Evolutionary conservation across 805 yeast species (phyloP).

Genomic region (Sugiyamaella qingdaonensis): DNA sequence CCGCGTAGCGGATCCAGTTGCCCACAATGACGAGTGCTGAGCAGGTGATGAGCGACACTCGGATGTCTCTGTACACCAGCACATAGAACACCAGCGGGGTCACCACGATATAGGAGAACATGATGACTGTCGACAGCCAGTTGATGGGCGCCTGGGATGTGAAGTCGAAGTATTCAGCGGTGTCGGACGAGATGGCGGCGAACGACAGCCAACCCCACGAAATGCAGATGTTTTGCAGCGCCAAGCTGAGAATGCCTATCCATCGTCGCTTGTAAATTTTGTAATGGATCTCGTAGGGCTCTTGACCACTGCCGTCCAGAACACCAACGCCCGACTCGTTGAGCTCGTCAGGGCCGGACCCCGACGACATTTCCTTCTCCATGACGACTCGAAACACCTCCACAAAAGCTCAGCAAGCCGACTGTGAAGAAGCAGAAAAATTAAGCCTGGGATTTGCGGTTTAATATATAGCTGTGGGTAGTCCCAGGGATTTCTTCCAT

Average conservation of each 20-base stretch:
- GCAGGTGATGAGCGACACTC: slow-evolving; percentile 24
- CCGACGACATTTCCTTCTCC: not conserved
- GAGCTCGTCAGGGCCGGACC: not conserved
- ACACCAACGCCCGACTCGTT: not conserved
- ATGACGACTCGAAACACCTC: not conserved
- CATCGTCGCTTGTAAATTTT: slow-evolving; percentile 31
- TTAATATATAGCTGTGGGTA: too few species aligned
- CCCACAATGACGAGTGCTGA: slow-evolving; percentile 27
- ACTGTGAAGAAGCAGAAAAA: not conserved
- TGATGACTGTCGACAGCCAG: slow-evolving; percentile 33
- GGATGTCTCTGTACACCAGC: slow-evolving; percentile 23
- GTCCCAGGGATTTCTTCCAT: too few species aligned
- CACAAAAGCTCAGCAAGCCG: not conserved
- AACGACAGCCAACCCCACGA: slow-evolving; percentile 36
- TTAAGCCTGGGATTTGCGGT: not conserved
- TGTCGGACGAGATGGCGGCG: slow-evolving; percentile 29
- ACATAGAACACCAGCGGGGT: slow-evolving; percentile 28
- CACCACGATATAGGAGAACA: slow-evolving; percentile 28
- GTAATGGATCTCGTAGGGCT: slow-evolving; percentile 14
- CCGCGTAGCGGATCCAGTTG: slow-evolving; percentile 32
- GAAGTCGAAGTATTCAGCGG: slow-evolving; percentile 23
- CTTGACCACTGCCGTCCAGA: not conserved
- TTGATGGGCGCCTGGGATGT: slow-evolving; percentile 28
- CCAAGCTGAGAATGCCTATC: slow-evolving; percentile 30
- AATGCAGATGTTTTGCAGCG: slow-evolving; percentile 27